These are phyloP conservation scores for Leishmania turanica DNA, from an alignment of 208 protist species.

Conservation along the genomic window DNA sequence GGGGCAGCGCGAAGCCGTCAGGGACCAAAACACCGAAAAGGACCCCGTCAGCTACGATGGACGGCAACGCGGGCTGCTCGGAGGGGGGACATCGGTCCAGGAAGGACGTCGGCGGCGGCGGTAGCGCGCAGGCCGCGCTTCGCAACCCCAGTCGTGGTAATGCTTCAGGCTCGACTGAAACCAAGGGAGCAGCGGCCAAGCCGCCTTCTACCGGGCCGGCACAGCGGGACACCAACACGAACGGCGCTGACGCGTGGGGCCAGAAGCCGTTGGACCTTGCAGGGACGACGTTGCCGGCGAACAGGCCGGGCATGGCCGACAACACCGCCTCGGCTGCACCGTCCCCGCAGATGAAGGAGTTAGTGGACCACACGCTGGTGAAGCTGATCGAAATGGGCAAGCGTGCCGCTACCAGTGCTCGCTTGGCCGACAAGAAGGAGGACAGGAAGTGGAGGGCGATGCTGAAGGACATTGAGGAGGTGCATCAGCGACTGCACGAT, in stretches of 20 bases:
- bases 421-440: conserved; percentile 9
- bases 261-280: neutral
- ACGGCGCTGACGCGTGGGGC: neutral
- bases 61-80: conserved; percentile 10
- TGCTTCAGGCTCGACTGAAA: neutral
- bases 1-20: neutral
- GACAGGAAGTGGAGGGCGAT: conserved; percentile 31
- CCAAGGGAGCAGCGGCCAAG: neutral
- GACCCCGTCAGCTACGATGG: neutral
- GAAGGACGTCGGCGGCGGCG: too few species aligned
- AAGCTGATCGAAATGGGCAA: conserved; percentile 60
- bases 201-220: neutral
- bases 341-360: conserved; percentile 30
- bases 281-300: conserved; percentile 1
- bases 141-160: neutral
- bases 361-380: conserved; percentile 52
- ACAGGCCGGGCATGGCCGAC: neutral
- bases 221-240: neutral
- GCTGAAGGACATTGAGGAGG: conserved; percentile 47
- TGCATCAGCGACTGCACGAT: conserved; percentile 50
- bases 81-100: neutral
- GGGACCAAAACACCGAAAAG: neutral
- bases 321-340: conserved; percentile 4
- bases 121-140: neutral
- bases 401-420: conserved; percentile 12